Evolutionary conservation across 2,329 filamentous ascomycete genomes (phyloP).

Genomic region (Blastomyces percursus): DNA sequence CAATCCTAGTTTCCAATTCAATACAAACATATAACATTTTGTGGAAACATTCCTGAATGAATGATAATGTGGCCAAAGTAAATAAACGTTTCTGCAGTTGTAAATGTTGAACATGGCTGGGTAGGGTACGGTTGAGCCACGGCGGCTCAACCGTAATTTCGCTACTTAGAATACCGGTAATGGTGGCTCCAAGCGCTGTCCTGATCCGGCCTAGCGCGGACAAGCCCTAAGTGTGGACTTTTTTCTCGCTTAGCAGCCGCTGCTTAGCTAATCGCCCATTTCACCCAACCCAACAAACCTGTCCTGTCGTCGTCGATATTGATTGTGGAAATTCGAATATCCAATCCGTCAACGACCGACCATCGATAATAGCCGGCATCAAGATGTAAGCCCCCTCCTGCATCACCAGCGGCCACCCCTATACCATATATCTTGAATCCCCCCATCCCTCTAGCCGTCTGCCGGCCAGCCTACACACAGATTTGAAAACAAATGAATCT

Average conservation of each 20-base stretch:
- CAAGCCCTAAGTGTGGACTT: slow-evolving; percentile 16
- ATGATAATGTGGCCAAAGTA: too few relatives aligned
- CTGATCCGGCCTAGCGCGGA: neutral
- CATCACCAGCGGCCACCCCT: neutral
- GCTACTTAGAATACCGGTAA: too few relatives aligned
- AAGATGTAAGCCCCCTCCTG: slow-evolving; percentile 16
- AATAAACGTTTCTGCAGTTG: too few relatives aligned
- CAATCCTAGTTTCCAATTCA: too few relatives aligned
- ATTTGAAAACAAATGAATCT: neutral
- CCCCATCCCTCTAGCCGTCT: neutral
- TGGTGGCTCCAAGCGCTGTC: neutral
- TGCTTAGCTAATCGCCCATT: slow-evolving; percentile 16
- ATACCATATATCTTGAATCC: neutral
- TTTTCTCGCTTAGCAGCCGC: slow-evolving; percentile 16
- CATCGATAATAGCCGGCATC: slow-evolving; percentile 15
- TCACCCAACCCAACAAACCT: neutral
- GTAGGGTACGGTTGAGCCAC: too few relatives aligned
- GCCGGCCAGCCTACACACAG: neutral
- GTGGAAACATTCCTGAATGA: too few relatives aligned
- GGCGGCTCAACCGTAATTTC: too few relatives aligned
- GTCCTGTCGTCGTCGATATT: neutral
- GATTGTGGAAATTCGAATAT: slow-evolving; percentile 15
- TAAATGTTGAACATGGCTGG: too few relatives aligned
- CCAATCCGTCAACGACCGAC: slow-evolving; percentile 14
- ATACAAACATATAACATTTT: too few relatives aligned